These are phyloP conservation scores for Wickerhamiella spandovensis DNA, from an alignment of 805 yeast genomes.

Conservation along the genomic window DNA sequence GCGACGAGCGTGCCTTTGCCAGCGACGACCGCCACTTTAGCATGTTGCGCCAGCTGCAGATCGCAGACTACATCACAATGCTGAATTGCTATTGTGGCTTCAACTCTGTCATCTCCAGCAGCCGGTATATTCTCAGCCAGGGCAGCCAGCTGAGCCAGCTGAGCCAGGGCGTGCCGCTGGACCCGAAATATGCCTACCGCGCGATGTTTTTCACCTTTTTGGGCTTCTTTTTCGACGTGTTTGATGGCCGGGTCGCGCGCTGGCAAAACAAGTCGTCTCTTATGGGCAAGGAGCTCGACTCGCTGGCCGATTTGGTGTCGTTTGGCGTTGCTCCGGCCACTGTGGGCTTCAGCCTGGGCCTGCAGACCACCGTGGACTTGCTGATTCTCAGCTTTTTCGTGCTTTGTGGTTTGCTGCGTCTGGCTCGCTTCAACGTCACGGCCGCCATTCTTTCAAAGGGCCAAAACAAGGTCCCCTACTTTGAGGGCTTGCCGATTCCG, in stretches of 20 bases:
- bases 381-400: constrained; percentile 70
- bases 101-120: constrained; percentile 74
- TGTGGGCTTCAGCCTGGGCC: constrained; percentile 82
- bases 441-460: constrained; percentile 92
- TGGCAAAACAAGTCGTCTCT: constrained; percentile 80
- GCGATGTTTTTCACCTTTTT: constrained; percentile 77
- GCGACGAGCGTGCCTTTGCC: constrained; percentile 60
- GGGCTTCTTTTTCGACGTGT: constrained; percentile 89
- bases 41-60: constrained; percentile 58
- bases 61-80: constrained; percentile 93
- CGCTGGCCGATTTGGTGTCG: constrained; percentile 86
- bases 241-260: constrained; percentile 95
- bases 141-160: constrained; percentile 23
- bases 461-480: constrained; percentile 59
- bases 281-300: constrained; percentile 96
- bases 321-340: constrained; percentile 95
- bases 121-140: constrained; percentile 63
- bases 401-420: constrained; percentile 81
- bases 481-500: constrained; percentile 96
- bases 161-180: constrained; percentile 16
- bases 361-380: constrained; percentile 72
- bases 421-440: constrained; percentile 92
- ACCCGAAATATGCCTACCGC: constrained; percentile 48
- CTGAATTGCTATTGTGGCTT: constrained; percentile 91
- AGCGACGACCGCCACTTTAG: constrained; percentile 77